Conservation (phyloP, 2,329 filamentous ascomycete species). For the Ophiostoma perfectum region DNA sequence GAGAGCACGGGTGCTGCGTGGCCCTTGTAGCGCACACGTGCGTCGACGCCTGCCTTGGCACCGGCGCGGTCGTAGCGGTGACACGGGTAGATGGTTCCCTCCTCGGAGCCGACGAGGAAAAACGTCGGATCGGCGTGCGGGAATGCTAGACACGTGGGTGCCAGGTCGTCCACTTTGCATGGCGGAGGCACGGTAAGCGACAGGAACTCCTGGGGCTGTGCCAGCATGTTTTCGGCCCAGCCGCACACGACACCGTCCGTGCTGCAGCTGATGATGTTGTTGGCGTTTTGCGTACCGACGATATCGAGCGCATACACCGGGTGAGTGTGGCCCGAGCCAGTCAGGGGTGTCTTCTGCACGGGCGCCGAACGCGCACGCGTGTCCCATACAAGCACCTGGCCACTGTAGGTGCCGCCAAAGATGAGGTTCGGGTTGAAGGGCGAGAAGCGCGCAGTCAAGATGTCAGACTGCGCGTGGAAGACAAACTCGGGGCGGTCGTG, state of each 20-base stretch:
- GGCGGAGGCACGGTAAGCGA: constrained; percentile 81
- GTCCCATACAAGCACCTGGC: constrained; percentile 95
- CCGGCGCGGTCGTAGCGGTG: constrained; percentile 96
- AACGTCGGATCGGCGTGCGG: constrained; percentile 93
- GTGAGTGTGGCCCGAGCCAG: constrained; percentile 90
- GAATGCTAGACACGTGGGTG: constrained; percentile 90
- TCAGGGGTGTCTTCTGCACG: constrained; percentile 92
- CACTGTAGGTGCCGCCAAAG: constrained; percentile 91
- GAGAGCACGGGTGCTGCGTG: constrained; percentile 95
- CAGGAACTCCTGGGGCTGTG: constrained; percentile 89
- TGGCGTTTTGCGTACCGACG: constrained; percentile 95
- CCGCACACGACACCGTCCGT: constrained; percentile 95
- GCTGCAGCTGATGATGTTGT: constrained; percentile 95
- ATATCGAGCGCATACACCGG: constrained; percentile 94
- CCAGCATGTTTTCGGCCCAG: constrained; percentile 97
- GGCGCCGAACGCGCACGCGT: constrained; percentile 83
- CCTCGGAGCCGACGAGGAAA: constrained; percentile 94
- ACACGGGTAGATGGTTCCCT: constrained; percentile 92
- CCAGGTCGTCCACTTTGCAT: constrained; percentile 87
- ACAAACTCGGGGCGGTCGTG: constrained; percentile 93
- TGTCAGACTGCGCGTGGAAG: constrained; percentile 93
- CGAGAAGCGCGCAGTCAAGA: constrained; percentile 94
- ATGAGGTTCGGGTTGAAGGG: constrained; percentile 96
- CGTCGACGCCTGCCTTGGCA: constrained; percentile 91
- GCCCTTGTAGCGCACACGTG: constrained; percentile 78